phyloP scores from a whole-genome alignment of 257 asterid genomes.

The Marsdenia floribunda region DNA sequence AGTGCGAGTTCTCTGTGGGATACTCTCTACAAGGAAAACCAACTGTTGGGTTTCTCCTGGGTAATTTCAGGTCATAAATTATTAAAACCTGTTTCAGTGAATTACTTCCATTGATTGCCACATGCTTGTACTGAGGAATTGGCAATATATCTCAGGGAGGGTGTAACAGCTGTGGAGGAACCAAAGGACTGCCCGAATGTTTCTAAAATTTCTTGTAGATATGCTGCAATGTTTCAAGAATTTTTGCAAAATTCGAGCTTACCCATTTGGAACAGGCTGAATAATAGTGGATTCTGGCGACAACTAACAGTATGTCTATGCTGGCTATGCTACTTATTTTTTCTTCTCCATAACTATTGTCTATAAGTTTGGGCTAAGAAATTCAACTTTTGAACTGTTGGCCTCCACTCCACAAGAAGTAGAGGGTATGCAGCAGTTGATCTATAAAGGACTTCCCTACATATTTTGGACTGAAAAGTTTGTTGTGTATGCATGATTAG shows the following conservation, averaged over 20 bases:
- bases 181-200: constrained; percentile 85
- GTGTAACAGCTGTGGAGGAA: constrained; percentile 97
- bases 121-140: constrained; percentile 12
- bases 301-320: constrained; percentile 68
- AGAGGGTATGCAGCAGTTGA: neutral
- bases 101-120: constrained; percentile 8
- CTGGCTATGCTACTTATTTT: constrained; percentile 8
- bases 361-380: neutral
- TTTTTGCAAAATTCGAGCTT: constrained; percentile 58
- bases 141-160: constrained; percentile 59
- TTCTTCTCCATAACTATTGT: neutral
- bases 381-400: neutral
- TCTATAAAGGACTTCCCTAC: neutral
- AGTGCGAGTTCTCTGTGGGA: constrained; percentile 97
- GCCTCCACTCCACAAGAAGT: neutral
- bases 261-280: constrained; percentile 92
- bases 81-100: neutral
- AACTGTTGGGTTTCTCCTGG: constrained; percentile 88
- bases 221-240: constrained; percentile 78
- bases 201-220: constrained; percentile 65
- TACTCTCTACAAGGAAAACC: constrained; percentile 73
- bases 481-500: constrained; percentile 30
- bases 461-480: constrained; percentile 11
- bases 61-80: constrained; percentile 80
- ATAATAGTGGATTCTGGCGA: constrained; percentile 97